Evolutionary conservation across 2,329 filamentous ascomycete genomes (phyloP), one percentile per base, ranked within the genome.

Genomic region (Grosmannia serpens): DNA sequence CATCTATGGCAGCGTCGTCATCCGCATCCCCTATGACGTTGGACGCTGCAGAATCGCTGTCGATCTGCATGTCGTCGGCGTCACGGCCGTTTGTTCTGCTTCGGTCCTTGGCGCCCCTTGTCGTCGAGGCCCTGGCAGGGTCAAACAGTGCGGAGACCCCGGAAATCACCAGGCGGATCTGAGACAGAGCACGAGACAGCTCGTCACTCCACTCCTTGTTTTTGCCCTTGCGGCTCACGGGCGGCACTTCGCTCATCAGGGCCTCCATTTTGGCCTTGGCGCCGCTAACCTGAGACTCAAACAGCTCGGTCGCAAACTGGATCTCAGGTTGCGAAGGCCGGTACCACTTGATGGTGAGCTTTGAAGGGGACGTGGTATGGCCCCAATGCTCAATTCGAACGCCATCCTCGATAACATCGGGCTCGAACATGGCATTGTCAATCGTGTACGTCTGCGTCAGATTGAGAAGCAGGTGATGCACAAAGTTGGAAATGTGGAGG

Each of bases 131-230:
- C 22, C 85, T 82, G 65, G 84, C 81, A 1, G 90, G 85, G 67
- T 96, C 90, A 68, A 99, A 97, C 13, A 99, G 77, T 1, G 88
- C 86, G 9, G 92, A 91, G 59, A 96, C 85, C 57, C 94, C 94
- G 3, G 92, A 95, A 29, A 95, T 84, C 51, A 96, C 84, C n/a
- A 99, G 79, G 33, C 92, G 82, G 17, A 99, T 77, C 56, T 96
- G 85, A 15, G 92, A 89, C 59, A 99, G 79, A 64, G 96, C 90
- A 58, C 94, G 80, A 2, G 91, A 92, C 31, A 97, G 87, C 70
- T 99, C 95, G 69, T 99, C 94, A 0, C 92, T 96, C 94, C 94
- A 99, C 66, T 96, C 92, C 72, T 97, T 99, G 65, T 95, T 95
- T 70, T 92, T 96, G 44, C 94, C 94, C 64, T 91, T 92, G 59